Base-by-base conservation (phyloP, 495 filamentous ascomycete species). In the Trichoderma reesei region DNA sequence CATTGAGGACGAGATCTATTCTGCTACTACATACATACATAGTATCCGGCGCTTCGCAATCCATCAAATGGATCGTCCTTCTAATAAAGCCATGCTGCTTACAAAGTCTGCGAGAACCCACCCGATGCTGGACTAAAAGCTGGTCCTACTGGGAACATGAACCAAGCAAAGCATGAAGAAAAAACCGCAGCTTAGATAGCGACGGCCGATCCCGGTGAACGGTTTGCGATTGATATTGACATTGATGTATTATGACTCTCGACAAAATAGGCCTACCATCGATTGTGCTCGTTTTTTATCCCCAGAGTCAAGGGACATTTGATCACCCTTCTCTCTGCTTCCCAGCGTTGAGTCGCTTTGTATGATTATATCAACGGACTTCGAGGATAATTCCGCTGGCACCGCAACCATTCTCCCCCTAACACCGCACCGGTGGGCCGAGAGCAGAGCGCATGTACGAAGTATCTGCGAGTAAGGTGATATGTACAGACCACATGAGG, bases 351-450 rank as follows among this genome's bases (percentile, higher is more conserved):
- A 5, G 42, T 46, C 0, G 42, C 26, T 56, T n/a, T n/a, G n/a
- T n/a, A n/a, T n/a, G n/a, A 56, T 20, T 26, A 26, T 26, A 26
- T 26, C 26, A 56, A 20, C 11, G 8, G 51, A 56, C 13, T 56
- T 56, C 51, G 31, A 26, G 26, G 26, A 13, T 56, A 56, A 9
- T 56, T 56, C 51, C 51, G 51, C 51, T 56, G 8, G 51, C 13
- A 33, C 51, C 51, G 51, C 51, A 56, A 56, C 26, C 33, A 33
- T 26, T 26, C 9, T 9, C 14, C 51, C 10, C 26, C 31, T 18
- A 56, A 56, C 51, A 34, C 51, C 51, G 51, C 51, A 56, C 18
- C 18, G 51, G 51, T 56, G 51, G 51, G 34, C 31, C 51, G 18
- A 9, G 13, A 39, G 11, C 6, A 10, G 26, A 56, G 51, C 18